Conservation (phyloP, 148 eudicot species). For the Chenopodium berlandieri region DNA sequence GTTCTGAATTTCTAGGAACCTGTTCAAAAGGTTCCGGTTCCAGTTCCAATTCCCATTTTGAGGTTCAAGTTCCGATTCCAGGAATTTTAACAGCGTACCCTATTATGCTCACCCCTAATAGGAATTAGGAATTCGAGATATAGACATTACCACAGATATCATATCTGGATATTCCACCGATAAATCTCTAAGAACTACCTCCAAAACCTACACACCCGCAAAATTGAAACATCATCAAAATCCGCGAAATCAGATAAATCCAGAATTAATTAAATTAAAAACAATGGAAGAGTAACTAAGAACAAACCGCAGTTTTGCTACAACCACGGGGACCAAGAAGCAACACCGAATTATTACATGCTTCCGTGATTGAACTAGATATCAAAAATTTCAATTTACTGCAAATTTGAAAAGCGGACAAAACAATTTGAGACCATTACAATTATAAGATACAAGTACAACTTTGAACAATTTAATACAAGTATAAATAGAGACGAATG, state of each 20-base stretch:
- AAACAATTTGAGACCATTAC: not conserved
- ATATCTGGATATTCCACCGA: conserved; percentile 69
- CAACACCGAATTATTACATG: conserved; percentile 82
- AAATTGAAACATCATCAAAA: conserved; percentile 1
- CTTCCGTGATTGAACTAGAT: conserved; percentile 76
- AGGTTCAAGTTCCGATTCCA: no score
- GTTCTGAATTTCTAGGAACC: no score
- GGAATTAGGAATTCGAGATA: no score
- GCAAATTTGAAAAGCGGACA: not conserved
- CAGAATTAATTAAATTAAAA: not conserved
- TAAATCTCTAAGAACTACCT: conserved; percentile 74
- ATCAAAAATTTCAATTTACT: conserved; percentile 87
- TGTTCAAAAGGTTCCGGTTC: no score
- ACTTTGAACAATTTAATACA: not conserved
- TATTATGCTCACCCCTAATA: no score
- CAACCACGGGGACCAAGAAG: conserved; percentile 97
- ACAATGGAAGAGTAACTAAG: not conserved
- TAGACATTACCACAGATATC: conserved; percentile 60
- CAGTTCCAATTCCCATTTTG: no score
- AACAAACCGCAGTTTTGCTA: conserved; percentile 65
- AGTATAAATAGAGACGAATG: not conserved
- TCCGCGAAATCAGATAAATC: not conserved
- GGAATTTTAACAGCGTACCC: no score
- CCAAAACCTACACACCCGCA: conserved; percentile 54
- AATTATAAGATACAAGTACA: not conserved